These are phyloP conservation scores for Populus davidiana DNA, from an alignment of 345 rosid species.

Conservation along the genomic window DNA sequence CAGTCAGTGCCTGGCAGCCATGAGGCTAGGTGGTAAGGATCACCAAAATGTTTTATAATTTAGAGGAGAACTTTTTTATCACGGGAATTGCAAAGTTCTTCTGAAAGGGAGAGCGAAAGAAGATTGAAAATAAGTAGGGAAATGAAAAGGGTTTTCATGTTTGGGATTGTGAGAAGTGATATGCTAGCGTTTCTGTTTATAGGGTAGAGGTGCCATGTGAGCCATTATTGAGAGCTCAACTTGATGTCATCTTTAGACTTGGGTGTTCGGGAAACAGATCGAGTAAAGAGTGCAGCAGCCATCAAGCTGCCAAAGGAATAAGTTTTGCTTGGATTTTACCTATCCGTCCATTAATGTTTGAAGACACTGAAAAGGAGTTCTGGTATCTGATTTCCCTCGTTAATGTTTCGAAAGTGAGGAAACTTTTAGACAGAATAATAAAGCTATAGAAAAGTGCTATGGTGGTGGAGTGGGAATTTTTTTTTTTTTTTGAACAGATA, in stretches of 20 bases:
- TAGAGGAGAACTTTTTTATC: constrained; percentile 67
- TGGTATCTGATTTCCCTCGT: background rate
- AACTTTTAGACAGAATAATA: background rate
- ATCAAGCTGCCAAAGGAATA: background rate
- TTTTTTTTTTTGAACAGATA: background rate
- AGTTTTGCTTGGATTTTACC: background rate
- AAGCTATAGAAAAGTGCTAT: background rate
- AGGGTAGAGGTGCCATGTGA: background rate
- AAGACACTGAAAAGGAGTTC: background rate
- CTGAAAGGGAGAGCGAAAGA: constrained; percentile 31
- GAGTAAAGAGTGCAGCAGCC: background rate
- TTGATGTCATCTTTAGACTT: background rate
- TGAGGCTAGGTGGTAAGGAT: constrained; percentile 66
- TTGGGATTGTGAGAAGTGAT: background rate
- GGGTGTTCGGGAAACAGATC: background rate
- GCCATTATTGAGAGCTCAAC: background rate
- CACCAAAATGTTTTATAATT: constrained; percentile 50
- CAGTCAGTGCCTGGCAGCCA: constrained; percentile 64
- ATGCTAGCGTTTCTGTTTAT: background rate
- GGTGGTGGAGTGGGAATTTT: background rate
- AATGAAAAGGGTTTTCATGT: constrained; percentile 20
- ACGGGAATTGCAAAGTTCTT: constrained; percentile 46
- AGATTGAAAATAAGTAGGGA: constrained; percentile 27
- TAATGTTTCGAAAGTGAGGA: background rate
- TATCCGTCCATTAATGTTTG: too few relatives aligned